Base-by-base conservation (phyloP, 2,329 filamentous ascomycete species). In the Arthrobotrys musiformis region DNA sequence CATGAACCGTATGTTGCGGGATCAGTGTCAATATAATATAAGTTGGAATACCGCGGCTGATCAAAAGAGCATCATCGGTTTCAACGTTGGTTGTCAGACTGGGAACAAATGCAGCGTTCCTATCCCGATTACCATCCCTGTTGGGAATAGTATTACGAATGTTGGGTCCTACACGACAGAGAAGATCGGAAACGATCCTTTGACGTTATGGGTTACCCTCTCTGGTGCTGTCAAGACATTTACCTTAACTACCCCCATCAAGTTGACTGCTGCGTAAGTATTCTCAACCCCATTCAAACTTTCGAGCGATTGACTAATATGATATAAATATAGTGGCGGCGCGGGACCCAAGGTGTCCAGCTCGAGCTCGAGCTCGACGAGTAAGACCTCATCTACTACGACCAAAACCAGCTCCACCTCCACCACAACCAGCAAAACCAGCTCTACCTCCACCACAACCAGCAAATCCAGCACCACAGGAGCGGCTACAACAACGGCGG, bases 1-100 rank as follows among this genome's bases (percentile, higher is more conserved):
- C 82, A 80, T 86, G 40, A 84, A 86, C 63, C 87, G 89, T 17
- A 77, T 63, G 72, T 33, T 56, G 0, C 22, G 64, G 48, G 74
- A 86, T 85, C 64, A 61, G 48, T 77, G 73, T 24, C 33, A 46
- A 30, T 70, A 70, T 19, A 70, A 66, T 24, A 67, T 70, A n/a
- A 77, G 60, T 26, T 77, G 67, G 52, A 68, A 72, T 37, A 72
- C 62, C 17, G 44, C 66, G 3, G 40, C 61, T n/a, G 60, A 70
- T 22, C 44, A 68, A 17, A 78, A 67, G 33, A 42, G 48, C 3
- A 68, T 68, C 8, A 63, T 19, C 6, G 66, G 61, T 2, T 67
- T 62, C 22, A 72, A 52, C 2, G 74, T 68, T 44, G 54, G 60
- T 9, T 61, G 33, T n/a, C 28, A n/a, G 40, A 54, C 13, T n/a